Conservation (phyloP, 306 rosid genomes). For the Cicer pinnatifidum region DNA sequence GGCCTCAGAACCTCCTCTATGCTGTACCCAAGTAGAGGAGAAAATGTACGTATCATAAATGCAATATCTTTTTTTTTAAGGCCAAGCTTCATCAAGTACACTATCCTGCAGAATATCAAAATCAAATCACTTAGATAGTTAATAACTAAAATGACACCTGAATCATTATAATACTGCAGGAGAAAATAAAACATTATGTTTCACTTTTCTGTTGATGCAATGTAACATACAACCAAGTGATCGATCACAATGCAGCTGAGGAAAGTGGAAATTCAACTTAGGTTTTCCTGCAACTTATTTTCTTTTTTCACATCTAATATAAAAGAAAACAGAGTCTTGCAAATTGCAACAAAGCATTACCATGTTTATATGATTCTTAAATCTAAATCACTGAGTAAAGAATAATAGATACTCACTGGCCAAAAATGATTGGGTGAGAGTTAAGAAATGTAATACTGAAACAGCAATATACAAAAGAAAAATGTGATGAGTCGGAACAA, state of each 20-base stretch:
- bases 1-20: slow-evolving; percentile 79
- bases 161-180: slow-evolving; percentile 8
- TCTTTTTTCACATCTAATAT: slow-evolving; percentile 22
- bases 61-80: slow-evolving; percentile 68
- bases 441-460: slow-evolving; percentile 17
- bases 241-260: slow-evolving; percentile 17
- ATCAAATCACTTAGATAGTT: slow-evolving; percentile 37
- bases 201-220: slow-evolving; percentile 29
- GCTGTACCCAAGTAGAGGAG: slow-evolving; percentile 87
- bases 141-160: slow-evolving; percentile 26
- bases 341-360: slow-evolving; percentile 21
- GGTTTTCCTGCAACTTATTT: slow-evolving; percentile 20
- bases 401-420: slow-evolving; percentile 28
- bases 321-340: slow-evolving; percentile 31
- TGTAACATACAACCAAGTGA: background rate
- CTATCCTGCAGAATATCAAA: slow-evolving; percentile 56
- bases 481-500: slow-evolving; percentile 32
- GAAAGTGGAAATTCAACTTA: slow-evolving; percentile 19
- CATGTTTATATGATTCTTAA: slow-evolving; percentile 17
- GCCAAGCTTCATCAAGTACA: slow-evolving; percentile 70
- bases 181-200: slow-evolving; percentile 32
- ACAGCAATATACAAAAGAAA: slow-evolving; percentile 25
- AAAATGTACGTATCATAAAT: slow-evolving; percentile 74
- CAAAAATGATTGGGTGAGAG: slow-evolving; percentile 22
- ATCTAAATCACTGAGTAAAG: slow-evolving; percentile 7